A percentile compares a stretch with the other conserved stretches of the same genome.
Conservation (phyloP, 306 rosid genomes). For the Cicer yamashitae region DNA sequence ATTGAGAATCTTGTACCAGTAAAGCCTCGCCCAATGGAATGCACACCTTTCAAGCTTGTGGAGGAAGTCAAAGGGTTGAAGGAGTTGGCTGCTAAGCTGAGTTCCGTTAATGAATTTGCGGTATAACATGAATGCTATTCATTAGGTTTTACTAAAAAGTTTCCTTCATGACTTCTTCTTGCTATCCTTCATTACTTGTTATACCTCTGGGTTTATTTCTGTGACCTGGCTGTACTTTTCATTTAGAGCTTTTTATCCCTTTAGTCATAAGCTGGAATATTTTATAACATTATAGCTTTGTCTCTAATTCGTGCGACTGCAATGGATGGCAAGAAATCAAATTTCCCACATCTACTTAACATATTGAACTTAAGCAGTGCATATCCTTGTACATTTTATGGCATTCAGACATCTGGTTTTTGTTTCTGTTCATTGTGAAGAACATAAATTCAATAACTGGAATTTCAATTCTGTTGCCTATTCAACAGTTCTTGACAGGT, state of each 20-base stretch:
- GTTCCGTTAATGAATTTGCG: slow-evolving; percentile 81
- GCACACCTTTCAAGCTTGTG: slow-evolving; percentile 83
- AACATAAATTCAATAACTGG: slow-evolving; percentile 27
- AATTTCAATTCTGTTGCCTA: slow-evolving; percentile 18
- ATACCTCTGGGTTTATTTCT: slow-evolving; percentile 15
- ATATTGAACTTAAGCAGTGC: slow-evolving; percentile 21
- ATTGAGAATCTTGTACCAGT: slow-evolving; percentile 57
- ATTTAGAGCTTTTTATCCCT: slow-evolving; percentile 32
- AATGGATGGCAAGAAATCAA: neutral
- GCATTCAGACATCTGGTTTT: slow-evolving; percentile 30
- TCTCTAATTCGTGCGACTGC: slow-evolving; percentile 22
- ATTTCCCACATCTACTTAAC: slow-evolving; percentile 8
- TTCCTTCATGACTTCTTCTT: slow-evolving; percentile 11
- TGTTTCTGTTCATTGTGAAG: slow-evolving; percentile 3
- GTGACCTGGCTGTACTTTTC: slow-evolving; percentile 6
- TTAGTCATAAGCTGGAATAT: slow-evolving; percentile 10
- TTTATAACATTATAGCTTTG: neutral
- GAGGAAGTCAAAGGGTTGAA: slow-evolving; percentile 84
- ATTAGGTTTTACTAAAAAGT: slow-evolving; percentile 18
- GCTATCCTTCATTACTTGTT: slow-evolving; percentile 16
- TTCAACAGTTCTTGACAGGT: slow-evolving; percentile 25
- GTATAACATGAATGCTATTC: slow-evolving; percentile 51
- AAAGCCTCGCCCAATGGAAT: slow-evolving; percentile 60
- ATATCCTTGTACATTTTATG: slow-evolving; percentile 27
- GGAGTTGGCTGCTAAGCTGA: slow-evolving; percentile 78